Conservation (phyloP, 1,139 yeast species). For the Meyerozyma guilliermondii region DNA sequence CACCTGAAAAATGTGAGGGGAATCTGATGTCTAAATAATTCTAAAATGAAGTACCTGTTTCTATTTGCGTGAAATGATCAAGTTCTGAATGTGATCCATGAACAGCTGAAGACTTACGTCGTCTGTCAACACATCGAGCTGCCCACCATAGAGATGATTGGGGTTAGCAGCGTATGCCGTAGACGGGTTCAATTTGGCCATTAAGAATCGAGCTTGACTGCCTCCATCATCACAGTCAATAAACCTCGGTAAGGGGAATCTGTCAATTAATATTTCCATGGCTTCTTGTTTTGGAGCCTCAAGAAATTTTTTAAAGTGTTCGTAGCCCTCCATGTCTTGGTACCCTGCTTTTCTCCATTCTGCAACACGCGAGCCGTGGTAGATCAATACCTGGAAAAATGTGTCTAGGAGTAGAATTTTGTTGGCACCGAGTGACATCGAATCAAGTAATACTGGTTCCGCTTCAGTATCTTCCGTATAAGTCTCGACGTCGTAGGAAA, state of each 20-base stretch:
- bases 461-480: constrained; percentile 46
- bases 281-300: constrained; percentile 68
- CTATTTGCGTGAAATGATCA: constrained; percentile 22
- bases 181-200: constrained; percentile 72
- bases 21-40: not conserved
- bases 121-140: constrained; percentile 54
- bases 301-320: constrained; percentile 53
- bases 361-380: constrained; percentile 64
- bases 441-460: constrained; percentile 64
- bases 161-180: constrained; percentile 49
- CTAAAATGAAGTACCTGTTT: no score
- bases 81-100: constrained; percentile 51
- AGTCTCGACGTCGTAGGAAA: constrained; percentile 57
- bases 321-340: constrained; percentile 62
- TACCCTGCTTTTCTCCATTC: constrained; percentile 67
- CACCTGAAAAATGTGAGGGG: not conserved
- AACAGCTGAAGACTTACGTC: constrained; percentile 66
- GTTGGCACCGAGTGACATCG: constrained; percentile 57
- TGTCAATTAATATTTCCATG: constrained; percentile 57
- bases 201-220: constrained; percentile 70
- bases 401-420: constrained; percentile 65
- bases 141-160: constrained; percentile 25
- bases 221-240: constrained; percentile 76
- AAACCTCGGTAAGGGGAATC: constrained; percentile 71
- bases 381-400: constrained; percentile 67